Base-by-base conservation (phyloP, 768 basidiomycete species). In the Cyclocybe cylindracea region DNA sequence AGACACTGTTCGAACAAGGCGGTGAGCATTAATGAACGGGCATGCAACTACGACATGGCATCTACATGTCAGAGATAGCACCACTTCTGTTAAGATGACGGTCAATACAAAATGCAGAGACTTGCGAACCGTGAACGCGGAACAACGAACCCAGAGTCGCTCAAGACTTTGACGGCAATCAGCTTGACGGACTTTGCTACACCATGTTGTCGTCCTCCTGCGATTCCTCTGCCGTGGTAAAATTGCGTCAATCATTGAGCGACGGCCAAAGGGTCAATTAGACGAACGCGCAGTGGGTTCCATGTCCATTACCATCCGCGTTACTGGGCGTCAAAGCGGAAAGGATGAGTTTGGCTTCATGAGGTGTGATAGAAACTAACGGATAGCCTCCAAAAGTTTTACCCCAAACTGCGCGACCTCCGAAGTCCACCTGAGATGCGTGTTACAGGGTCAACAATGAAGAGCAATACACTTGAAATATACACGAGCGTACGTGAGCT, bases 111-210 rank as follows among this genome's bases (percentile, higher is more conserved):
- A 11, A 11, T 10, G 46, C 14, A 46, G 47, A 31, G 44, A 53
- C 32, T 53, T 8, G 10, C 2, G 2, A 10, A 36, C 11, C 10
- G 16, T 5, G 10, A 2, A 24, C 44, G 9, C 16, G 5, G 35
- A 43, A 33, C 29, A 37, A 51, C 60, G 1, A 37, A 71, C 64
- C 72, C 73, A 19, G 43, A 40, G 47, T 73, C 71, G 42, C 61
- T 62, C 48, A 76, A 63, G 14, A 77, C 75, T 55, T 77, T 77
- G 49, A 77, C 74, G 3, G 75, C 72, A 50, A 75, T 66, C 46
- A 77, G 46, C 39, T 52, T 63, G 2, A 68, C 73, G 10, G 42
- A 56, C 40, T 69, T 73, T 14, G 73, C 71, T 14, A 73, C 64
- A 45, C 73, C 73, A 45, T 56, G 74, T 24, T 56, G 60, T 7